Evolutionary conservation across 345 rosid species (phyloP).

Genomic region (Moricandia arvensis): DNA sequence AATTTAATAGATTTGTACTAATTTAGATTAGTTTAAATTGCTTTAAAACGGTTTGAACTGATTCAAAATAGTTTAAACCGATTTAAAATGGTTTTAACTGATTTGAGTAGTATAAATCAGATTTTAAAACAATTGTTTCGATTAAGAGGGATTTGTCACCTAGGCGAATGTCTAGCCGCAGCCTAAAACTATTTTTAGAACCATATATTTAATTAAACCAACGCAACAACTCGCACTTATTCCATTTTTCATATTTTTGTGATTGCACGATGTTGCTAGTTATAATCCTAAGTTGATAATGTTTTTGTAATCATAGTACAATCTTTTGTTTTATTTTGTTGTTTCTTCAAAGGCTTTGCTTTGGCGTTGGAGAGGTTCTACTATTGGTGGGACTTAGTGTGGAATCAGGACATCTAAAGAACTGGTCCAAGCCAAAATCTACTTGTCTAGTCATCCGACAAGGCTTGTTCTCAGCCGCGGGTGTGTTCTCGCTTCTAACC

Average conservation of each 20-base stretch:
- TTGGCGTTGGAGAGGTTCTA: slow-evolving; percentile 74
- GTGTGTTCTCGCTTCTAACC: slow-evolving; percentile 58
- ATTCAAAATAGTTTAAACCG: too few species aligned
- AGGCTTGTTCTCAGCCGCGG: slow-evolving; percentile 86
- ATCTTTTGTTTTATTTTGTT: background rate
- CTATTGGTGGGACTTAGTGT: slow-evolving; percentile 72
- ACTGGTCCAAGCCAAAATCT: slow-evolving; percentile 73
- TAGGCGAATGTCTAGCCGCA: too few species aligned
- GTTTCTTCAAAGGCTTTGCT: slow-evolving; percentile 54
- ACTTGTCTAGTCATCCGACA: slow-evolving; percentile 58
- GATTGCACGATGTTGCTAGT: background rate
- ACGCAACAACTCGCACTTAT: too few species aligned
- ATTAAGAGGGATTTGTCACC: too few species aligned
- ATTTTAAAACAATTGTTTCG: too few species aligned
- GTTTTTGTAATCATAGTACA: background rate
- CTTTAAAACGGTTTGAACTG: too few species aligned
- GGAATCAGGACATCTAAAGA: slow-evolving; percentile 84
- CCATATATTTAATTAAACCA: too few species aligned
- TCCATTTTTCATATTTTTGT: background rate
- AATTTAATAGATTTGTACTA: too few species aligned
- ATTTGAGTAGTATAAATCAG: too few species aligned
- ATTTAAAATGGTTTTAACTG: too few species aligned
- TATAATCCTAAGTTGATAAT: background rate
- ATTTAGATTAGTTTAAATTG: too few species aligned
- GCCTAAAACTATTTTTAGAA: too few species aligned